Evolutionary conservation across 257 asterid species (phyloP), one percentile per base, ranked within the genome.

Genomic region (Echium plantagineum): DNA sequence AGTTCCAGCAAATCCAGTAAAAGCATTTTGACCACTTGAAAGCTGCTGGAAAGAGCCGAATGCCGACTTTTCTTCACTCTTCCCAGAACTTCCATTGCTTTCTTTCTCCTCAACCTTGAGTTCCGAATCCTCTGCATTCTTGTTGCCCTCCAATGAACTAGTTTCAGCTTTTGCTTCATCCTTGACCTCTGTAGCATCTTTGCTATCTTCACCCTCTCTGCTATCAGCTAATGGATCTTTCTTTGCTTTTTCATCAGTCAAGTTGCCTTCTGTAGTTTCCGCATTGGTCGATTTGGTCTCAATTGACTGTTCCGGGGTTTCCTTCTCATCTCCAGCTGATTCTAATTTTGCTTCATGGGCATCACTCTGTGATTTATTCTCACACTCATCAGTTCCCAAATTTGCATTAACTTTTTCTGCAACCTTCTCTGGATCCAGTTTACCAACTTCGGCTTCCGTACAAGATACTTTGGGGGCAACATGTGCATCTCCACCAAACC

Each of bases 21-120:
- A 86, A 60, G 95, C 94, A 59, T 82, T 86, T 69, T 78, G 94
- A 73, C 62, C 70, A 59, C 86, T 80, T 16, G 94, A 84, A 32
- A 81, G 82, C 26, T 75, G 83, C 21, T 66, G 81, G 63, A 86
- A 86, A 28, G 94, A 86, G 75, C 83, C 71, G 61, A 86, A 81
- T 47, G 84, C 64, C 63, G 75, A 69, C 30, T 75, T 19, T 60
- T 75, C 87, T 9, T 63, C 53, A 62, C 72, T 72, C 75, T 75
- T 79, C 20, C 59, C 78, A 31, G 35, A 60, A 67, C 65, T 57
- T 52, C 42, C 68, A 58, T 73, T 60, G 21, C 61, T 77, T 15
- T 63, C 77, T 12, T 78, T 69, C 53, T 75, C 71, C 4, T 62
- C 79, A 55, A 58, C 76, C 35, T 65, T 64, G 63, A 55, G 65